phyloP scores from a whole-genome alignment of 768 basidiomycete genomes.

The Boletus subparvulus region DNA sequence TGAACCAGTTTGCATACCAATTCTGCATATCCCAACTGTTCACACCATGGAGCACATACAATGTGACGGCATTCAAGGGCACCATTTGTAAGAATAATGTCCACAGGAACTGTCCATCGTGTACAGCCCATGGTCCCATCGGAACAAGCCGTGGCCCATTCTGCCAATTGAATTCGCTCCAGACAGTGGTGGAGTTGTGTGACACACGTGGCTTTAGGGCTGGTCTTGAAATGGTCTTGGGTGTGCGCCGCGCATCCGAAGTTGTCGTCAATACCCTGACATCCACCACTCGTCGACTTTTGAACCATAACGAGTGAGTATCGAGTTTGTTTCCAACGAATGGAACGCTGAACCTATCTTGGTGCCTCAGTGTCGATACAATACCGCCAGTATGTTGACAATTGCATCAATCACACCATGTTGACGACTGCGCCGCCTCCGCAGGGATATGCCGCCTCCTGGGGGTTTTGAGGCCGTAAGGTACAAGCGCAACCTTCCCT shows the following conservation, averaged over 20 bases:
- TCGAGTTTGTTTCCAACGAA: not conserved
- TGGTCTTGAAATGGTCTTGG: conserved; percentile 10
- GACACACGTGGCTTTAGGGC: conserved; percentile 29
- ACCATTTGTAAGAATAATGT: not conserved
- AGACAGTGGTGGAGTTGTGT: conserved; percentile 8
- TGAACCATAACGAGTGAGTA: conserved; percentile 22
- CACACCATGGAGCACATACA: not conserved
- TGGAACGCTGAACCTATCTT: not conserved
- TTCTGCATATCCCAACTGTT: not conserved
- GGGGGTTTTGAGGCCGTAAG: conserved; percentile 91
- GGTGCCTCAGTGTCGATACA: conserved; percentile 24
- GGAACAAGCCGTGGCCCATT: not conserved
- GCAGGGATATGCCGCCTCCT: conserved; percentile 91
- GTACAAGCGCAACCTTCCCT: conserved; percentile 94
- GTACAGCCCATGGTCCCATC: not conserved
- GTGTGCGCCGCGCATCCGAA: not conserved
- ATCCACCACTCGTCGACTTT: not conserved
- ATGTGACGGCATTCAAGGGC: conserved; percentile 22
- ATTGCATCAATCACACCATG: conserved; percentile 9
- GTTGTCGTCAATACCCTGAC: conserved; percentile 3
- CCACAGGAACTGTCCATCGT: conserved; percentile 23
- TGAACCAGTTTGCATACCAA: conserved; percentile 9
- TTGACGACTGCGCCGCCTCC: conserved; percentile 12
- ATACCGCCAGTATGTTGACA: conserved; percentile 29
- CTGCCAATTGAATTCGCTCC: not conserved